phyloP scores from a whole-genome alignment of 441 rosid genomes.

The Dalechampia spathulata region DNA sequence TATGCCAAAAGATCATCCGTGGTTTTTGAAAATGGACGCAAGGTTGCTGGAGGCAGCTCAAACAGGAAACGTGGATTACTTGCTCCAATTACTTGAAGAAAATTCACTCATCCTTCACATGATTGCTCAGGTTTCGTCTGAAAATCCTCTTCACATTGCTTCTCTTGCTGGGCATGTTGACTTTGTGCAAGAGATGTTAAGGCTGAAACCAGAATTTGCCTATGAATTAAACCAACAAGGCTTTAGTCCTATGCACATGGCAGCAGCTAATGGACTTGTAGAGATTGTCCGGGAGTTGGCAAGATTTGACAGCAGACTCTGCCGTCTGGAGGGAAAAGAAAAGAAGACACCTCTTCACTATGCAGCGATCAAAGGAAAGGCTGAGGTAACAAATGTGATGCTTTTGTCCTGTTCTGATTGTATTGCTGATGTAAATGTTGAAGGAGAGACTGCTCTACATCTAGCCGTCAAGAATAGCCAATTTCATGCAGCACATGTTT shows the following conservation, averaged over 20 bases:
- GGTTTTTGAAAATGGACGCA: slow-evolving; percentile 22
- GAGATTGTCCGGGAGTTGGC: slow-evolving; percentile 26
- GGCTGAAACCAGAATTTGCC: slow-evolving; percentile 23
- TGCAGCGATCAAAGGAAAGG: slow-evolving; percentile 34
- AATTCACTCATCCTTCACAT: slow-evolving; percentile 18
- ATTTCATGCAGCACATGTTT: slow-evolving; percentile 17
- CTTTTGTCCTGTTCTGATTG: slow-evolving; percentile 29
- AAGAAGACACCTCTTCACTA: slow-evolving; percentile 34
- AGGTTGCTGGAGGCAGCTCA: slow-evolving; percentile 21
- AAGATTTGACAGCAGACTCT: slow-evolving; percentile 23
- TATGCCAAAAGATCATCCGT: too few species aligned
- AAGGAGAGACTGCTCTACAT: slow-evolving; percentile 41
- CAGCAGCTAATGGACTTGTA: slow-evolving; percentile 30
- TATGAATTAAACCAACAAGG: slow-evolving; percentile 33
- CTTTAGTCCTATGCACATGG: slow-evolving; percentile 34
- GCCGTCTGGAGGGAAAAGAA: slow-evolving; percentile 28
- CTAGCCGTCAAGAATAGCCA: slow-evolving; percentile 32
- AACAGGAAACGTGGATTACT: slow-evolving; percentile 12
- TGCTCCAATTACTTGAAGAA: slow-evolving; percentile 12
- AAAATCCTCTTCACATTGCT: slow-evolving; percentile 24
- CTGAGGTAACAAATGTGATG: slow-evolving; percentile 25
- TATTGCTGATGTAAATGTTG: slow-evolving; percentile 23
- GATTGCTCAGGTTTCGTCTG: not conserved
- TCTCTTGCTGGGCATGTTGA: slow-evolving; percentile 23
- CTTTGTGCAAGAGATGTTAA: slow-evolving; percentile 21